Percentiles rank a stretch among this genome's conserved stretches.
Evolutionary conservation across 2,329 filamentous ascomycete species (phyloP).

Genomic region (Diaporthe humulicola): DNA sequence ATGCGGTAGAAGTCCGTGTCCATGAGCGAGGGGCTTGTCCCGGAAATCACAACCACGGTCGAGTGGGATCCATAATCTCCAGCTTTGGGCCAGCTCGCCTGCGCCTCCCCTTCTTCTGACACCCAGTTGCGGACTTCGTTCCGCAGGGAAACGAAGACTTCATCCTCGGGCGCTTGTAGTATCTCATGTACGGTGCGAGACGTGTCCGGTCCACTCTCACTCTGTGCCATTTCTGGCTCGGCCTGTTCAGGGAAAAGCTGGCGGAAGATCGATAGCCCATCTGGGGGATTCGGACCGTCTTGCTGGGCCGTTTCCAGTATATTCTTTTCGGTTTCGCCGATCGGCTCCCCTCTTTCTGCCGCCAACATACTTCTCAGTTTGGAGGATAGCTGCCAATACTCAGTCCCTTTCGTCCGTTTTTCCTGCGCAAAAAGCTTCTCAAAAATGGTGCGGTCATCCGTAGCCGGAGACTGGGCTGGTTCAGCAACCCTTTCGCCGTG

Average conservation of each 20-base stretch:
- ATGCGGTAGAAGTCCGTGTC: slow-evolving; percentile 80
- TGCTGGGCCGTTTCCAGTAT: not conserved
- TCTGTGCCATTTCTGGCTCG: not conserved
- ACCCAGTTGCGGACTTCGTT: slow-evolving; percentile 40
- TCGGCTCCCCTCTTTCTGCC: not conserved
- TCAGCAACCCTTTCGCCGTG: not conserved
- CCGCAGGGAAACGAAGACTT: slow-evolving; percentile 34
- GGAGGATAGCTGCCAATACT: not conserved
- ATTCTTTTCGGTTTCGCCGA: not conserved
- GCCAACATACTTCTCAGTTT: slow-evolving; percentile 5
- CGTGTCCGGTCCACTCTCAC: not conserved
- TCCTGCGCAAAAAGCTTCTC: slow-evolving; percentile 28
- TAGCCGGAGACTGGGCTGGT: not conserved
- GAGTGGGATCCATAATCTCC: slow-evolving; percentile 38
- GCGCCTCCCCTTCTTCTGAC: not conserved
- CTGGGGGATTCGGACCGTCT: not conserved
- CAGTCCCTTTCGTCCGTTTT: slow-evolving; percentile 1
- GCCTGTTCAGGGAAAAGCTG: slow-evolving; percentile 36
- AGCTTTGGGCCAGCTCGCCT: slow-evolving; percentile 11
- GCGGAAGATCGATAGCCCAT: slow-evolving; percentile 20
- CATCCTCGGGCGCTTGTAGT: slow-evolving; percentile 6
- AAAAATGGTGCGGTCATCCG: slow-evolving; percentile 30
- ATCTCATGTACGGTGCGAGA: not conserved
- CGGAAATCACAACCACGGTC: slow-evolving; percentile 66
- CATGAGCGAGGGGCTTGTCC: slow-evolving; percentile 70